Evolutionary conservation across 2,329 filamentous ascomycete genomes (phyloP), one percentile per base, ranked within the genome.

Genomic region (Pseudopyrenochaeta lycopersici): DNA sequence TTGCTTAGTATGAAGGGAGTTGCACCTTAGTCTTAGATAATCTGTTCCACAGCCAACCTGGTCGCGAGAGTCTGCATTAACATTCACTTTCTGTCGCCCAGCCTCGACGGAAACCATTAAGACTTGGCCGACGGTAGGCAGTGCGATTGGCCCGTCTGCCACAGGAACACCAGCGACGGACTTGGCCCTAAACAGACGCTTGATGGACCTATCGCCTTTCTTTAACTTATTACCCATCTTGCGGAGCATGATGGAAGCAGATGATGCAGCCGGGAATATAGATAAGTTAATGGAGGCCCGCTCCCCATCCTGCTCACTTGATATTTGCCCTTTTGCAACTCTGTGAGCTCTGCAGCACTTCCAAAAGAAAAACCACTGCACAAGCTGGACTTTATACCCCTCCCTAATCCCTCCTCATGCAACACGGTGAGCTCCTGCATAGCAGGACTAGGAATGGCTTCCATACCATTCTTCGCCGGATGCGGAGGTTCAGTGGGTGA

Each of bases 21-120:
- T 93, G 35, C 88, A 84, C 77, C 97, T 92, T 20, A 96, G 80
- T 67, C 89, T 91, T 21, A 92, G 92, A 68, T 93, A 96, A 3
- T 90, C 90, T 17, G 90, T 93, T 35, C 87, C 90, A 21, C 90
- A 90, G 38, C 86, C 87, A 44, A 80, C 80, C 51, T 90, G 86
- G 3, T 89, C 85, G 58, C 87, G 83, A 1, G 88, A 85, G 56
- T 91, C 84, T 1, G 84, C 81, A 52, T 90, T 92, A 40, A 92
- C 88, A 63, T 95, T 92, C 52, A 95, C 88, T 57, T 82, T 88
- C 64, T 96, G 91, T 46, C 92, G 85, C 77, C 98, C 94, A 1
- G 94, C 94, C 77, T 99, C 95, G 4, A 95, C 92, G 7, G 91
- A 98, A 46, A 99, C 90, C 87, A 97, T 96, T 0, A 94, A 96